Percentiles rank a stretch among this genome's conserved stretches.
phyloP scores from a whole-genome alignment of 306 rosid genomes.

The Mimosa pudica region DNA sequence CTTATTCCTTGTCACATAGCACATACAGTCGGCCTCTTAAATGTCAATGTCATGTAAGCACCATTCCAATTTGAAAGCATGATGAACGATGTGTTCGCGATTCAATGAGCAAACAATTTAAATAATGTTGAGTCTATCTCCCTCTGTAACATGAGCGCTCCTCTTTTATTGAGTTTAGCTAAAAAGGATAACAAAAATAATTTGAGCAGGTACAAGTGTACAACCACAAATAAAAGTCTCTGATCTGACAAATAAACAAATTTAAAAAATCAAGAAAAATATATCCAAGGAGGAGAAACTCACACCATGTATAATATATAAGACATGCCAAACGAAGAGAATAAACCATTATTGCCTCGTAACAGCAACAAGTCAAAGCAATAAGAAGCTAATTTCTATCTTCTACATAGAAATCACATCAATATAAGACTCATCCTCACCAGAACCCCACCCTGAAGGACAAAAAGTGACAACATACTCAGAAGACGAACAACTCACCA shows the following conservation, averaged over 20 bases:
- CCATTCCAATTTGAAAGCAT: no score
- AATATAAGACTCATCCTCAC: not conserved
- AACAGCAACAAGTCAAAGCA: not conserved
- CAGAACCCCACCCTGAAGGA: slow-evolving; percentile 62
- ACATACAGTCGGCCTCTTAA: no score
- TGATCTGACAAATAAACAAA: no score
- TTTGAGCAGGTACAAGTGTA: no score
- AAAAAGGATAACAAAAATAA: not conserved
- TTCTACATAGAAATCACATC: not conserved
- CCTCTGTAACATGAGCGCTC: no score
- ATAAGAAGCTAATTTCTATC: not conserved
- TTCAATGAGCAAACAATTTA: not conserved
- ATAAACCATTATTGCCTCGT: not conserved
- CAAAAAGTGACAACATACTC: slow-evolving; percentile 72
- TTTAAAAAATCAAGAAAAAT: no score
- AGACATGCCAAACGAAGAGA: not conserved
- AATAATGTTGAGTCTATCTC: not conserved
- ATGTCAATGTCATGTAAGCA: no score
- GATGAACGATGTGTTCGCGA: no score
- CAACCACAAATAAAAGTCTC: no score
- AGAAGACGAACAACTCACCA: slow-evolving; percentile 59
- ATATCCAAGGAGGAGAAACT: not conserved
- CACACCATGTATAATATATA: not conserved
- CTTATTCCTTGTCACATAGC: no score
- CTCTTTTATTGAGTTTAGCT: no score